These are phyloP conservation scores for Alternaria panax DNA, from an alignment of 2,329 filamentous ascomycete species.

Conservation along the genomic window DNA sequence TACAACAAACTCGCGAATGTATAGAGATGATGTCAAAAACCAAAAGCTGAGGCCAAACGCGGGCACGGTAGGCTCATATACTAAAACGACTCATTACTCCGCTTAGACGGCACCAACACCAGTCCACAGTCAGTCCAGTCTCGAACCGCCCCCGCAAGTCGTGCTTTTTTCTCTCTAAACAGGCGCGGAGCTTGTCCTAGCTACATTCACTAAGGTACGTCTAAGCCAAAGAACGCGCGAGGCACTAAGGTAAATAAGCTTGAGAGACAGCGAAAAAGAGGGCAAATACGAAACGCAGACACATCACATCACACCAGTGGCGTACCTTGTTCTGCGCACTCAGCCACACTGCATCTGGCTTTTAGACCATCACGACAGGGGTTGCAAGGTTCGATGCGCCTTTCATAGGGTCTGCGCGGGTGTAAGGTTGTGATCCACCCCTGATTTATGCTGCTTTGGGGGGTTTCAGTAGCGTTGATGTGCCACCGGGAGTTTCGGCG, in stretches of 20 bases:
- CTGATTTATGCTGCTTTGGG: conserved; percentile 16
- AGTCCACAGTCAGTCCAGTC: background rate
- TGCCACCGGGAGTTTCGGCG: conserved; percentile 3
- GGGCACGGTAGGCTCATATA: conserved; percentile 32
- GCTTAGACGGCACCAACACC: conserved; percentile 15
- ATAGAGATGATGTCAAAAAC: background rate
- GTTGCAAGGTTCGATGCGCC: no score
- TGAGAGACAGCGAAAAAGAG: background rate
- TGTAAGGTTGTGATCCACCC: conserved; percentile 8
- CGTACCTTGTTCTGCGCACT: conserved; percentile 9
- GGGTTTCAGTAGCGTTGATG: conserved; percentile 10
- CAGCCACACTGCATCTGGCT: conserved; percentile 24
- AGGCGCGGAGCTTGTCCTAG: conserved; percentile 2
- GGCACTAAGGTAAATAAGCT: background rate
- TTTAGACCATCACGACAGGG: conserved; percentile 15
- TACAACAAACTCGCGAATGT: background rate
- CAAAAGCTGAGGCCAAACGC: conserved; percentile 2
- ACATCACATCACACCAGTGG: background rate
- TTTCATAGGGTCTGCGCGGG: background rate
- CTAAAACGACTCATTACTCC: conserved; percentile 7
- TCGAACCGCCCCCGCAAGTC: background rate
- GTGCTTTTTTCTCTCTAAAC: conserved; percentile 5
- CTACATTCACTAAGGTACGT: background rate
- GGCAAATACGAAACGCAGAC: conserved; percentile 3
- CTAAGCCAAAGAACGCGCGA: background rate